A percentile compares a stretch with the other conserved stretches of the same genome.
Evolutionary conservation across 2,329 filamentous ascomycete genomes (phyloP).

Genomic region (Lachnellula arida): DNA sequence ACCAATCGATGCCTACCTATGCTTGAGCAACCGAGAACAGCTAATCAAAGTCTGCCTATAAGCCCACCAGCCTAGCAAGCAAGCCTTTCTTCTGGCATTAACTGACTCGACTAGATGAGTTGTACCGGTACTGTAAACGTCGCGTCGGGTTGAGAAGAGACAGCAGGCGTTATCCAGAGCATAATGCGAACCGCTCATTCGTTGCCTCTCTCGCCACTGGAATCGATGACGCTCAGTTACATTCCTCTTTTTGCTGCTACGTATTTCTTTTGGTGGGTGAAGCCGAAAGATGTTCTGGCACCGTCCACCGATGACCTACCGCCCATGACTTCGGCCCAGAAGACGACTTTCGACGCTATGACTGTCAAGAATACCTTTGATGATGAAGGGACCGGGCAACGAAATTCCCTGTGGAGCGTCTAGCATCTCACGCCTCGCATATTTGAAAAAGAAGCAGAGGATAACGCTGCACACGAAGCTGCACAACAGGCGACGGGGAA

Average conservation of each 20-base stretch:
- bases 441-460: constrained; percentile 29
- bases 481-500: background rate
- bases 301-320: constrained; percentile 30
- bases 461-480: constrained; percentile 1
- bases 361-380: constrained; percentile 29
- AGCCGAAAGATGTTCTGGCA: constrained; percentile 35
- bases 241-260: constrained; percentile 34
- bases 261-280: constrained; percentile 35
- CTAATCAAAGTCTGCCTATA: too few relatives aligned
- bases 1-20: too few relatives aligned
- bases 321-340: constrained; percentile 24
- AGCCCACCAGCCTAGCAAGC: too few relatives aligned
- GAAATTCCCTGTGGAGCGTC: constrained; percentile 25
- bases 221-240: constrained; percentile 35
- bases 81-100: too few relatives aligned
- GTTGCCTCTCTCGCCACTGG: constrained; percentile 33
- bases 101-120: too few relatives aligned
- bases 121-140: too few relatives aligned
- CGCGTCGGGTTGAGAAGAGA: too few relatives aligned
- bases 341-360: constrained; percentile 25
- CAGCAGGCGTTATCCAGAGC: constrained; percentile 15
- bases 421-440: constrained; percentile 32
- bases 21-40: too few relatives aligned
- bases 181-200: constrained; percentile 30
- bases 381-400: constrained; percentile 21